phyloP scores from a whole-genome alignment of 2,329 filamentous ascomycete species.

The Pseudocercospora cruenta region DNA sequence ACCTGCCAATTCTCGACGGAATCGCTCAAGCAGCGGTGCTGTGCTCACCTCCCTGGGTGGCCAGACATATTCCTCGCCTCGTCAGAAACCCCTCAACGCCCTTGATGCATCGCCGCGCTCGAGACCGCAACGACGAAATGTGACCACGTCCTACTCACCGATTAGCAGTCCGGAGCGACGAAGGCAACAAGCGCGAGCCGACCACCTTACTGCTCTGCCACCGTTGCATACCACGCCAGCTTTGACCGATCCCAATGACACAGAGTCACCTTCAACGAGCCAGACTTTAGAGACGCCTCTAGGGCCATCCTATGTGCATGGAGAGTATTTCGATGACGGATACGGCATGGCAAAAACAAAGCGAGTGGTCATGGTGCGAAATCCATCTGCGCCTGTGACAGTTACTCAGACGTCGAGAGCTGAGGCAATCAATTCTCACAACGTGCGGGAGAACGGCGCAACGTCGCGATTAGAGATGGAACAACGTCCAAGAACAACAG shows the following conservation, averaged over 20 bases:
- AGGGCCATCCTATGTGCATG: constrained; percentile 31
- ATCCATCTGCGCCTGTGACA: constrained; percentile 31
- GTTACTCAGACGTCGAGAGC: constrained; percentile 12
- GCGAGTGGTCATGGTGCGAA: constrained; percentile 32
- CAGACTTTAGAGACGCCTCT: constrained; percentile 38
- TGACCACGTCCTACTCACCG: constrained; percentile 19
- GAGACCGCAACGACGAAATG: constrained; percentile 41
- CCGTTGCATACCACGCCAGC: constrained; percentile 39
- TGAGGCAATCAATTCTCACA: constrained; percentile 19
- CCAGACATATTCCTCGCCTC: constrained; percentile 39
- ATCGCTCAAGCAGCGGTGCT: constrained; percentile 43
- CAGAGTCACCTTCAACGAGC: constrained; percentile 38
- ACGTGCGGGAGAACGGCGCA: constrained; percentile 17
- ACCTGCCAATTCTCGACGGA: constrained; percentile 38
- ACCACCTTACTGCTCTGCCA: constrained; percentile 38
- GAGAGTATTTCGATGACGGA: constrained; percentile 38
- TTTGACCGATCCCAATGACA: constrained; percentile 33
- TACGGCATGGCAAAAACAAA: constrained; percentile 30
- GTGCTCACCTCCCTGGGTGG: constrained; percentile 41
- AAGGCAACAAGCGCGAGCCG: constrained; percentile 31
- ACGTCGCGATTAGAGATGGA: constrained; percentile 21
- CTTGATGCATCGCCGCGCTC: constrained; percentile 43
- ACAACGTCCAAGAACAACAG: constrained; percentile 20
- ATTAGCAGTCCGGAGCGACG: constrained; percentile 31
- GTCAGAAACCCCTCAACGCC: constrained; percentile 34